Base-by-base conservation (phyloP, 163 green algal genomes). In the Chlorella variabilis region DNA sequence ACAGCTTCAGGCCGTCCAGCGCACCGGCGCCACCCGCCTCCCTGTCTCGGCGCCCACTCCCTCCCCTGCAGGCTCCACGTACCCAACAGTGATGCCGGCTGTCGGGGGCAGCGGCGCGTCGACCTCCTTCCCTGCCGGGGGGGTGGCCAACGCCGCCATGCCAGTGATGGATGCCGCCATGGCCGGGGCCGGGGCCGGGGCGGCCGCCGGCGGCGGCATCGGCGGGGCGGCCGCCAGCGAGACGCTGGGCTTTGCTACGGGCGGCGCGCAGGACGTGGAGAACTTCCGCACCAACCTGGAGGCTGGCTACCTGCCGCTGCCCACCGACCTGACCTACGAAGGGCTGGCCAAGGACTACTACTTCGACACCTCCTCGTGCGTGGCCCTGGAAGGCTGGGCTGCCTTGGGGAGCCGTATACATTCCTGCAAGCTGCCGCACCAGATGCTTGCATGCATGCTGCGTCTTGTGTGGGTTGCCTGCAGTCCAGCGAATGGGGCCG, bases 311-410 rank as follows among this genome's bases (percentile, higher is more conserved):
- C 65, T 86, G 23, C 82, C 82, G 4, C 31, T 86, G 49, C 74
- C 74, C 21, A 83, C 82, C 20, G 82, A 86, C 73, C 36, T 82
- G 31, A 75, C 73, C 20, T 86, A 75, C 25, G 68, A 36, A 4
- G 82, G 82, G 36, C n/a, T 86, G 31, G 56, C 75, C 20, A 86
- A 86, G n/a, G 82, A 83, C 49, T 86, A 86, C 63, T 78, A 75
- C 62, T 86, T 86, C 63, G 73, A 86, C 65, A 86, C 71, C 4
- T 18, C 33, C 34, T n/a, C 8, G 33, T 71, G 54, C 18, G 54
- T 11, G 54, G n/a, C n/a, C n/a, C n/a, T n/a, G 54, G 23, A 29
- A 63, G 54, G 18, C 9, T 6, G 45, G 45, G 45, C 45, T 23
- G 45, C 11, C 11, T 54, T 11, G 45, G 11, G 45, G 45, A 11